These are phyloP conservation scores for Laburnicola sp. DNA, from an alignment of 2,329 filamentous ascomycete genomes.

Conservation along the genomic window DNA sequence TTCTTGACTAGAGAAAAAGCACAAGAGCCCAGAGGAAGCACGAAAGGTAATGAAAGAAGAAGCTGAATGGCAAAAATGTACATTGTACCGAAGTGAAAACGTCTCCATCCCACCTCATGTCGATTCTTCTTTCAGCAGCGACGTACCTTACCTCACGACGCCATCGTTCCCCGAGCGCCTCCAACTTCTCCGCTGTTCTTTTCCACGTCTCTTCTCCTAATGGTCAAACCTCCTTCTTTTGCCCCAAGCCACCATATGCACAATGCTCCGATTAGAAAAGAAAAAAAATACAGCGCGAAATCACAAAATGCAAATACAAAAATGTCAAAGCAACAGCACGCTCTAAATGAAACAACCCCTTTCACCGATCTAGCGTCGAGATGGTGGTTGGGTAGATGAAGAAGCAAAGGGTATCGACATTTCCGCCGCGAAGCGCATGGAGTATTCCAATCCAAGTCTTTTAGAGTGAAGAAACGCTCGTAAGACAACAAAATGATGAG, in stretches of 20 bases:
- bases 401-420: constrained; percentile 39
- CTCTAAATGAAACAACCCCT: constrained; percentile 6
- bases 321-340: constrained; percentile 7
- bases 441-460: constrained; percentile 23
- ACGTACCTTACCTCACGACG: no score
- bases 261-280: neutral
- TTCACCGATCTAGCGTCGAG: neutral
- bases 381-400: constrained; percentile 10
- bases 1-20: neutral
- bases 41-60: neutral
- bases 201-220: neutral
- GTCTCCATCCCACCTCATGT: neutral
- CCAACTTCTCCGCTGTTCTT: neutral
- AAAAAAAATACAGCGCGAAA: constrained; percentile 10
- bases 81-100: constrained; percentile 26
- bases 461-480: constrained; percentile 6
- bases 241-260: constrained; percentile 15
- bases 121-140: neutral
- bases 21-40: constrained; percentile 1
- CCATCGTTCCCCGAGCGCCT: no score
- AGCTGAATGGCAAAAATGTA: constrained; percentile 26
- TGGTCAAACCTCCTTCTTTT: constrained; percentile 8
- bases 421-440: constrained; percentile 38
- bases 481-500: constrained; percentile 13
- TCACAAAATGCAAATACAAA: constrained; percentile 9